Evolutionary conservation across 163 green algal genomes (phyloP).

Genomic region (Trebouxiophyceae sp.): DNA sequence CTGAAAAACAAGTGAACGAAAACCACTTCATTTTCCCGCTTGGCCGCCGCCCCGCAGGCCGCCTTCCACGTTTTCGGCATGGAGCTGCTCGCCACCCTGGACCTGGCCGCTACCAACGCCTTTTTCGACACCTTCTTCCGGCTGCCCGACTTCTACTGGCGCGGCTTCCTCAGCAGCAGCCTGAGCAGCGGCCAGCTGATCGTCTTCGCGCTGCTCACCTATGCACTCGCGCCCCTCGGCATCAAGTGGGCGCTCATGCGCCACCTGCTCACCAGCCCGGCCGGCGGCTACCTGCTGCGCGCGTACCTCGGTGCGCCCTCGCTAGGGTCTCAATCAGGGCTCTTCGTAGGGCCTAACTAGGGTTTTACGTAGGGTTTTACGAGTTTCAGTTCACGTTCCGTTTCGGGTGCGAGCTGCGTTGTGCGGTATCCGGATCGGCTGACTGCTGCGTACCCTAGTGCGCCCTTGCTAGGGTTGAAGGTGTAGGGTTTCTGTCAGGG

Average conservation of each 20-base stretch:
- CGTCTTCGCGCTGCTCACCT: conserved; percentile 82
- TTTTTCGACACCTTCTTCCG: conserved; percentile 97
- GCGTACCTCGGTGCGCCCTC: conserved; percentile 21
- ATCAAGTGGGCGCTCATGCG: conserved; percentile 60
- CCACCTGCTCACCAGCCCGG: conserved; percentile 35
- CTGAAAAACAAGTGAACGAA: too few species aligned
- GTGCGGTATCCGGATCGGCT: too few species aligned
- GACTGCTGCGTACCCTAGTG: too few species aligned
- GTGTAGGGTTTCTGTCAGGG: too few species aligned
- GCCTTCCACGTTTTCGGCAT: conserved; percentile 97
- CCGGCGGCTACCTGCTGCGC: conserved; percentile 43
- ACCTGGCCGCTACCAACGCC: conserved; percentile 71
- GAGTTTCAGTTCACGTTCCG: too few species aligned
- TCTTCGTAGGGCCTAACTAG: too few species aligned
- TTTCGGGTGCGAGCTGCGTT: too few species aligned
- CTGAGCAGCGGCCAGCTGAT: conserved; percentile 79
- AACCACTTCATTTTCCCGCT: not conserved
- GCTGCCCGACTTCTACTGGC: conserved; percentile 75
- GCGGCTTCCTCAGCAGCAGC: conserved; percentile 82
- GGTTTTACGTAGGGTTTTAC: too few species aligned
- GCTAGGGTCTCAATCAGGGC: too few species aligned
- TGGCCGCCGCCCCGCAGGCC: conserved; percentile 54
- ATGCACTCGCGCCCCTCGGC: conserved; percentile 58
- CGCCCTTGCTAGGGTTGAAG: too few species aligned
- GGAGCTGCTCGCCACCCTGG: conserved; percentile 89